Percentiles rank a stretch among this genome's conserved stretches.
phyloP scores from a whole-genome alignment of 2,329 filamentous ascomycete species.

The Colletotrichum abscissum region DNA sequence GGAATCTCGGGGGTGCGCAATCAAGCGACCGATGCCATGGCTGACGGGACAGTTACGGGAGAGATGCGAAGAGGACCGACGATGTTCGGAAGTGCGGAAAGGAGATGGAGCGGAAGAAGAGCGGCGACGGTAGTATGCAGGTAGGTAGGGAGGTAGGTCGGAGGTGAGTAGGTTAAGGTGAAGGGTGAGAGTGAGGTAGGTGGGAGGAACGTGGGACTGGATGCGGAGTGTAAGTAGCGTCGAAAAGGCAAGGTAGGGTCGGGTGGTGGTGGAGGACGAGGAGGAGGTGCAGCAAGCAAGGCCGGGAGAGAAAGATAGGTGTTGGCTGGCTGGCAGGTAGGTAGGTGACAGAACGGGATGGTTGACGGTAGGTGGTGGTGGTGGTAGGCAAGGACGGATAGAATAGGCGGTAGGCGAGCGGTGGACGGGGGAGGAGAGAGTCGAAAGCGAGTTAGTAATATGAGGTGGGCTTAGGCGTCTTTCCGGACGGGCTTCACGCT shows the following conservation, averaged over 20 bases:
- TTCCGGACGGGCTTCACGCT: slow-evolving; percentile 21
- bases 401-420: slow-evolving; percentile 3
- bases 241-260: background rate
- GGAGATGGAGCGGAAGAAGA: slow-evolving; percentile 20
- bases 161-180: slow-evolving; percentile 12
- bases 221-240: slow-evolving; percentile 14
- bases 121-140: background rate
- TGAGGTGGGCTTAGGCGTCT: slow-evolving; percentile 33
- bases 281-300: slow-evolving; percentile 1
- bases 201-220: slow-evolving; percentile 24
- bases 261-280: background rate
- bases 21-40: slow-evolving; percentile 51
- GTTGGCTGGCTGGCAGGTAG: background rate
- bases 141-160: background rate
- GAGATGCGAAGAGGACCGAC: slow-evolving; percentile 27
- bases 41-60: slow-evolving; percentile 37
- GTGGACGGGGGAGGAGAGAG: slow-evolving; percentile 20
- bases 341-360: background rate
- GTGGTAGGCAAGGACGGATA: slow-evolving; percentile 1
- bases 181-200: background rate
- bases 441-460: slow-evolving; percentile 33
- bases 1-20: slow-evolving; percentile 37
- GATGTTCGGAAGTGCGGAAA: slow-evolving; percentile 24
- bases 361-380: background rate
- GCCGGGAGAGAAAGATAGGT: slow-evolving; percentile 4